phyloP scores from a whole-genome alignment of 192 early-diverging fungal genomes.

The Coemansia interrupta region DNA sequence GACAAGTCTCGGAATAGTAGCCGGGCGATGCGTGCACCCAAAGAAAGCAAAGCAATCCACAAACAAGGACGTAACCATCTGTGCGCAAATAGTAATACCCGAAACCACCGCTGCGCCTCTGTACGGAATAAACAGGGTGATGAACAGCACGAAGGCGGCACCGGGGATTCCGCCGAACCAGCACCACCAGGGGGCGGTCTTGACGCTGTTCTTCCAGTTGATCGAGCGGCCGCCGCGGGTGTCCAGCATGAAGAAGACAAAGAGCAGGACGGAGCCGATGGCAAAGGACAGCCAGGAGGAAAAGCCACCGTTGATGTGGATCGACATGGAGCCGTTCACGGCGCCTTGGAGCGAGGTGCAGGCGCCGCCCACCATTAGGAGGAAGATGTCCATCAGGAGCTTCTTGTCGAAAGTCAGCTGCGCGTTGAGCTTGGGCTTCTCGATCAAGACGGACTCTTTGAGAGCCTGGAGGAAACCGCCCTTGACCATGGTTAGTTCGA shows the following conservation, averaged over 20 bases:
- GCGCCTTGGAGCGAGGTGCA: slow-evolving; percentile 40
- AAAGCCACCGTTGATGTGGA: slow-evolving; percentile 47
- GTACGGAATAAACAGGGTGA: slow-evolving; percentile 50
- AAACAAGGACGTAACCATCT: slow-evolving; percentile 46
- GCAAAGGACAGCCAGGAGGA: slow-evolving; percentile 49
- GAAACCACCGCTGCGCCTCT: slow-evolving; percentile 47
- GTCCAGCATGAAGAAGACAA: slow-evolving; percentile 48
- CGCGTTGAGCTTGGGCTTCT: slow-evolving; percentile 38
- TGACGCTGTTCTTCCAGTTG: slow-evolving; percentile 38
- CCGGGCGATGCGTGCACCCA: slow-evolving; percentile 36
- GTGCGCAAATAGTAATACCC: slow-evolving; percentile 50
- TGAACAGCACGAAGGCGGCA: slow-evolving; percentile 48
- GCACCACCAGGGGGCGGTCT: slow-evolving; percentile 51
- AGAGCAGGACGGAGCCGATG: slow-evolving; percentile 39
- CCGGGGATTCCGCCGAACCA: slow-evolving; percentile 49
- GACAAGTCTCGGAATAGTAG: slow-evolving; percentile 24
- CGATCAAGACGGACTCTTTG: slow-evolving; percentile 35
- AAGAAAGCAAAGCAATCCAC: slow-evolving; percentile 49
- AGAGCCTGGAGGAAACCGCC: slow-evolving; percentile 35
- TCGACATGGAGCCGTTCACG: slow-evolving; percentile 47
- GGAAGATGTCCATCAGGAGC: slow-evolving; percentile 34
- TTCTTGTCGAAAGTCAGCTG: slow-evolving; percentile 43
- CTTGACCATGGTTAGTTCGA: slow-evolving; percentile 36
- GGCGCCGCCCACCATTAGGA: slow-evolving; percentile 42
- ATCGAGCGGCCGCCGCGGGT: slow-evolving; percentile 43